Base-by-base conservation (phyloP, 768 basidiomycete genomes). In the Epithele typhae region DNA sequence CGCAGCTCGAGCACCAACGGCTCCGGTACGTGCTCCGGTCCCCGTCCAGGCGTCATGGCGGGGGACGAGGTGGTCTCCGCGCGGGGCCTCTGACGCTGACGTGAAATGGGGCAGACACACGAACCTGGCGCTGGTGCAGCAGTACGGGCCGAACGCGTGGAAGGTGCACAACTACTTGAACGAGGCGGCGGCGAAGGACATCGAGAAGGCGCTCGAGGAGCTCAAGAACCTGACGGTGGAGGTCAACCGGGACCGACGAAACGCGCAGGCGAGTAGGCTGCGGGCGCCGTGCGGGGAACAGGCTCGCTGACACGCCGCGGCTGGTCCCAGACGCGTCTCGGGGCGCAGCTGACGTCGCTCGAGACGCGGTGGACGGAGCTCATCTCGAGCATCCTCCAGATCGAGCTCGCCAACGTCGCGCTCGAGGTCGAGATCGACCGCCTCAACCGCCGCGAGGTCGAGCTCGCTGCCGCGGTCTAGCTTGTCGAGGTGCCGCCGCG, bases 341-440 rank as follows among this genome's bases (percentile, higher is more conserved):
- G 93, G 43, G 74, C 78, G 41, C 89, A 93, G 57, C 69, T 98
- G 48, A 87, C 81, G 23, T 70, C 79, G 8, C 69, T 96, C 49
- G 93, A 97, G 67, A 86, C 79, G 30, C 77, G 84, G 52, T 98
- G 94, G 94, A 94, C 91, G 18, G 90, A 93, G 66, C 73, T 97
- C 38, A 84, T 98, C 46, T 92, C 91, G 44, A 86, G 68, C 43
- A 87, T 94, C 37, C 69, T 97, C 48, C 94, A 97, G 67, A 87
- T 96, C 54, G 94, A 96, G 73, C 83, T 98, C 81, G 95, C 93
- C 15, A 94, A 92, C 62, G 76, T 84, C 34, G 91, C 92, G 22
- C 65, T 96, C 64, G 92, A 93, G 56, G 82, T 73, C 5, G 92
- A 96, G 59, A 74, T 96, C 39, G 78, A 75, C 37, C 67, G 74